Percentiles rank a stretch among this genome's conserved stretches.
Conservation (phyloP, 192 early-diverging fungal genomes). For the Podila clonocystis region DNA sequence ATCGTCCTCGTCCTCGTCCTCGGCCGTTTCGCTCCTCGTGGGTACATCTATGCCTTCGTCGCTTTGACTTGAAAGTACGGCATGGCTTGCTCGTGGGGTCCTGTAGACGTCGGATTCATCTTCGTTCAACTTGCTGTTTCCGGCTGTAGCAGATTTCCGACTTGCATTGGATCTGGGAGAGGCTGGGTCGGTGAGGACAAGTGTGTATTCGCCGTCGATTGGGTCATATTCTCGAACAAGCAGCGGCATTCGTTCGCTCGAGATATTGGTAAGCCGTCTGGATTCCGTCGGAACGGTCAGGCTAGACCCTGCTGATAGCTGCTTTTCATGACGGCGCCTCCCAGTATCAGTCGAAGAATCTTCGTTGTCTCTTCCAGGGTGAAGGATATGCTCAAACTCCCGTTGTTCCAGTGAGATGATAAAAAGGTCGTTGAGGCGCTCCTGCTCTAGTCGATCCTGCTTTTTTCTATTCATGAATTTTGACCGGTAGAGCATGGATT, state of each 20-base stretch:
- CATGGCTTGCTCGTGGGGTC: neutral
- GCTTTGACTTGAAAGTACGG: neutral
- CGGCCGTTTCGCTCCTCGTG: neutral
- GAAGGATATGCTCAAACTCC: constrained; percentile 22
- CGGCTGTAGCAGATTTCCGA: constrained; percentile 5
- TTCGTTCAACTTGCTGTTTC: neutral
- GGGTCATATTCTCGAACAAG: constrained; percentile 42
- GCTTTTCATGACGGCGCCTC: constrained; percentile 3
- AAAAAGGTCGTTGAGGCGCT: constrained; percentile 29
- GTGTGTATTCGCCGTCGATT: constrained; percentile 42
- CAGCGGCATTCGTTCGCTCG: constrained; percentile 4
- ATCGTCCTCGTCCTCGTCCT: neutral
- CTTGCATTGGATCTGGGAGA: constrained; percentile 19
- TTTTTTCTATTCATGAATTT: constrained; percentile 25
- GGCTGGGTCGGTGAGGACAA: constrained; percentile 26
- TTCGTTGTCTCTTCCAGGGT: neutral
- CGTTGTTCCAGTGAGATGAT: constrained; percentile 29
- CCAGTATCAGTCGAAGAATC: neutral
- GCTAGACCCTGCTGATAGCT: constrained; percentile 1
- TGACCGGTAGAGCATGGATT: constrained; percentile 41
- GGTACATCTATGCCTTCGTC: neutral
- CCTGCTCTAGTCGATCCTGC: constrained; percentile 37
- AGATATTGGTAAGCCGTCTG: neutral
- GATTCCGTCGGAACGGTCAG: neutral
- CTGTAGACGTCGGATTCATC: neutral